Base-by-base conservation (phyloP, 352 stramenopile genomes). In the Pilasporangium apinafurcum region DNA sequence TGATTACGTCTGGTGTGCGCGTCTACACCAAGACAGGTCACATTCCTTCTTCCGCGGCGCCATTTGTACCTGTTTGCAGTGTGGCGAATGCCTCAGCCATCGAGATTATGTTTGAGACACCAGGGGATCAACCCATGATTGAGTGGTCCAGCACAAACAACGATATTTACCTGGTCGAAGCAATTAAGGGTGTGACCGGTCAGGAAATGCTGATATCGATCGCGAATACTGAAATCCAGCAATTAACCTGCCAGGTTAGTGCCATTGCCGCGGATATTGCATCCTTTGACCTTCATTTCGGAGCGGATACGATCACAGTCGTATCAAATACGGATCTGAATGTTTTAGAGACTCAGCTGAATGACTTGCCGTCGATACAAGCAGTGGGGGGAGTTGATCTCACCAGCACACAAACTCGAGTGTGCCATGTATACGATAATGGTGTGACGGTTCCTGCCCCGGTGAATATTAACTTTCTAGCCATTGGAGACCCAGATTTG, bases 71-170 rank as follows among this genome's bases (percentile, higher is more conserved):
- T 1, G 73, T 92, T 8, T 92, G 81, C 34, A 86, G 69, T 37
- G 51, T 85, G 2, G 54, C 56, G 5, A 72, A 59, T 10, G 44
- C 65, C 0, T 42, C 22, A 4, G 30, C 33, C 4, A 58, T 91
- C 8, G 52, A 70, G 17, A 75, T 92, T 32, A 63, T 86, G n/a
- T 92, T 90, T 54, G 61, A 78, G 27, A 62, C 60, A 1, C 72
- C 76, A 2, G 32, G 30, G 1, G 74, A 89, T 30, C 58, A 74
- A 5, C 26, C 49, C 6, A 17, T 92, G 31, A 44, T 91, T 3
- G 27, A 35, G 4, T 92, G 81, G 81, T 74, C 54, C 0, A 26
- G 30, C 1, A 83, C 72, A 3, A 57, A 20, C 5, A 90, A 83
- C 34, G 74, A 86, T 37, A 47, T 92, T 13, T 78, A 68, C 5